Conservation (phyloP, 1,284 basidiomycete genomes). For the Cryptococcus jaspeensis region DNA sequence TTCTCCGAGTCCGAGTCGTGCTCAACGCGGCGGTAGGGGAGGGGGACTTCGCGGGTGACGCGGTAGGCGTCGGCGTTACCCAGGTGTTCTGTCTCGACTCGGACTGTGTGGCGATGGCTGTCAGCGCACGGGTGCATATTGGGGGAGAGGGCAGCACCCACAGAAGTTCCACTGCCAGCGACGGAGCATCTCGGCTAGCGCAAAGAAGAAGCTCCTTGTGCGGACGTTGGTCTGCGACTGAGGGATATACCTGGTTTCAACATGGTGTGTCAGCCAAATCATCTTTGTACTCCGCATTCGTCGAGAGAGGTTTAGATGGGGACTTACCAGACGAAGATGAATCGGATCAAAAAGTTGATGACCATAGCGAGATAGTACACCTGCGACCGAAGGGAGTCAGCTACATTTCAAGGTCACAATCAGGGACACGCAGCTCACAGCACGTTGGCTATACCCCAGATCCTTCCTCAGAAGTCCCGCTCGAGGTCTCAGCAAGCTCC, state of each 20-base stretch:
- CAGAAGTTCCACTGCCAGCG: constrained; percentile 92
- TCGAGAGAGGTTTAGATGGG: not conserved
- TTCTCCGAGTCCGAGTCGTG: constrained; percentile 25
- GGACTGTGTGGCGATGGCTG: constrained; percentile 25
- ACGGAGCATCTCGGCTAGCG: constrained; percentile 72
- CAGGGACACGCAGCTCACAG: constrained; percentile 17
- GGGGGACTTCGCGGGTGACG: constrained; percentile 44
- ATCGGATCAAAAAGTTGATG: constrained; percentile 71
- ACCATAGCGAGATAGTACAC: constrained; percentile 56
- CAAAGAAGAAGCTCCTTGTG: constrained; percentile 67
- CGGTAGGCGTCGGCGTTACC: constrained; percentile 52
- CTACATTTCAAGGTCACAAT: not conserved
- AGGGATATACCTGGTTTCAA: constrained; percentile 61
- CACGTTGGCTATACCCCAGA: constrained; percentile 63
- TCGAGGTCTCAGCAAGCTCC: constrained; percentile 63
- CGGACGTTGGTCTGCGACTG: constrained; percentile 56
- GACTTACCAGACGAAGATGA: constrained; percentile 66
- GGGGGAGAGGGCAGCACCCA: constrained; percentile 52
- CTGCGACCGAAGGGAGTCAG: constrained; percentile 19
- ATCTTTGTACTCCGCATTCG: not conserved
- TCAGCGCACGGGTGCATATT: constrained; percentile 14
- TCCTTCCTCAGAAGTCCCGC: constrained; percentile 72
- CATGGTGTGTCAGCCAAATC: not conserved
- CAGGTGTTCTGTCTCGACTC: constrained; percentile 52
- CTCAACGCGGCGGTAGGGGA: constrained; percentile 39